These are phyloP conservation scores for Metschnikowia dekortorum DNA, from an alignment of 805 yeast species.

Conservation along the genomic window DNA sequence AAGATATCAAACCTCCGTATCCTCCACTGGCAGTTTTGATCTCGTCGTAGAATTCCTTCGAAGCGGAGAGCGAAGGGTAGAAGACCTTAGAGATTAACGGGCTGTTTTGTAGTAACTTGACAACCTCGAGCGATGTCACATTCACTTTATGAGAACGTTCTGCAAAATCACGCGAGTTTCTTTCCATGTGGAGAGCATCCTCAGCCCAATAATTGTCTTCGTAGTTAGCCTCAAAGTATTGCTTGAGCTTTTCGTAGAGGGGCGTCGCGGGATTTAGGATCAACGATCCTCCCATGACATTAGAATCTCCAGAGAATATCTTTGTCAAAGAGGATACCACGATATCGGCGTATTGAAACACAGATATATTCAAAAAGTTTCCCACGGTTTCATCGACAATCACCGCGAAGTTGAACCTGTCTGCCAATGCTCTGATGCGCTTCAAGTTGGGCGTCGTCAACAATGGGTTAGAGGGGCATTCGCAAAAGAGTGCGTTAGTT, in stretches of 20 bases:
- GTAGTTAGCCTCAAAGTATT: slow-evolving; percentile 47
- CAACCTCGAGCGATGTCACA: slow-evolving; percentile 49
- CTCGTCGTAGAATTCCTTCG: slow-evolving; percentile 65
- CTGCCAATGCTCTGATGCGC: slow-evolving; percentile 61
- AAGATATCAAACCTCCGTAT: slow-evolving; percentile 81
- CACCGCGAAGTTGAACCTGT: slow-evolving; percentile 67
- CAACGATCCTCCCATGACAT: slow-evolving; percentile 91
- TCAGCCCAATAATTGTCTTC: slow-evolving; percentile 86
- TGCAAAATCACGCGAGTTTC: slow-evolving; percentile 88
- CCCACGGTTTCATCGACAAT: slow-evolving; percentile 95
- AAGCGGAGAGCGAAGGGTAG: slow-evolving; percentile 61
- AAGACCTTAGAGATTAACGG: slow-evolving; percentile 59
- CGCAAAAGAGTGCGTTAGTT: slow-evolving; percentile 79
- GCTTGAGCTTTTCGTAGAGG: slow-evolving; percentile 46
- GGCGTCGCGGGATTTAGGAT: slow-evolving; percentile 67
- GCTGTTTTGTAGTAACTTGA: slow-evolving; percentile 47
- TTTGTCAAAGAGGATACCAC: slow-evolving; percentile 86
- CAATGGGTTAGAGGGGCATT: slow-evolving; percentile 93
- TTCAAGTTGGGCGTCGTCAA: slow-evolving; percentile 76
- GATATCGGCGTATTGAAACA: slow-evolving; percentile 78
- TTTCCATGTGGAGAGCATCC: slow-evolving; percentile 86
- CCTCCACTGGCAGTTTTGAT: slow-evolving; percentile 71
- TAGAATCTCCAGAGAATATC: slow-evolving; percentile 89
- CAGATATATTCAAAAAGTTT: slow-evolving; percentile 78
- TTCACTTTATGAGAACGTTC: slow-evolving; percentile 56